A percentile compares a stretch with the other conserved stretches of the same genome.
Conservation (phyloP, 805 yeast genomes). For the Ogataea corticis region DNA sequence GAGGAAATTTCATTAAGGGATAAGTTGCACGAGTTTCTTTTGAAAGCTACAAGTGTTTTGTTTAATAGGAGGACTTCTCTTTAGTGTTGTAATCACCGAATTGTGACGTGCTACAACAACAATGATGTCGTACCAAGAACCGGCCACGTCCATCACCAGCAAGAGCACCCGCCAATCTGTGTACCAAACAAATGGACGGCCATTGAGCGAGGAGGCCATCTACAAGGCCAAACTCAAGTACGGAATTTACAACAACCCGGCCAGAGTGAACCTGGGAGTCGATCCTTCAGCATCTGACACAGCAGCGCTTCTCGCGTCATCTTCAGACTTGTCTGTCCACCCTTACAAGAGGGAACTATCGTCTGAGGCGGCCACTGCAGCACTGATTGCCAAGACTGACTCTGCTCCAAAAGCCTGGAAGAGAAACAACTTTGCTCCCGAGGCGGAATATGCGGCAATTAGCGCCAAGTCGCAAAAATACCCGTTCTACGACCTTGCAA, state of each 20-base stretch:
- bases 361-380: conserved; percentile 70
- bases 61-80: neutral
- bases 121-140: conserved; percentile 32
- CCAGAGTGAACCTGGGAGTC: conserved; percentile 58
- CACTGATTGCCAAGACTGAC: conserved; percentile 47
- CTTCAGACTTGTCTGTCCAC: conserved; percentile 60
- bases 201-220: conserved; percentile 70
- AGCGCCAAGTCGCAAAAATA: conserved; percentile 36
- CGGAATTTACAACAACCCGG: conserved; percentile 60
- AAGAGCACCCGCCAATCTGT: conserved; percentile 40
- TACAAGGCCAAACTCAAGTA: conserved; percentile 73
- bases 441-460: conserved; percentile 48
- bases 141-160: conserved; percentile 31
- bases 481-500: conserved; percentile 28
- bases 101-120: neutral
- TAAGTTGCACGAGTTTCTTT: conserved; percentile 5
- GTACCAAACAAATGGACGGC: conserved; percentile 70
- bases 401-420: conserved; percentile 51
- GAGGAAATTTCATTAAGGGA: conserved; percentile 4
- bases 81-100: neutral
- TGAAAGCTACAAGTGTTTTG: neutral
- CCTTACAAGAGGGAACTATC: conserved; percentile 63
- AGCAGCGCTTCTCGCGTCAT: conserved; percentile 75
- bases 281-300: conserved; percentile 68
- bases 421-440: conserved; percentile 44